These are phyloP conservation scores for Hirsutella rhossiliensis DNA, from an alignment of 2,329 filamentous ascomycete species.

Conservation along the genomic window DNA sequence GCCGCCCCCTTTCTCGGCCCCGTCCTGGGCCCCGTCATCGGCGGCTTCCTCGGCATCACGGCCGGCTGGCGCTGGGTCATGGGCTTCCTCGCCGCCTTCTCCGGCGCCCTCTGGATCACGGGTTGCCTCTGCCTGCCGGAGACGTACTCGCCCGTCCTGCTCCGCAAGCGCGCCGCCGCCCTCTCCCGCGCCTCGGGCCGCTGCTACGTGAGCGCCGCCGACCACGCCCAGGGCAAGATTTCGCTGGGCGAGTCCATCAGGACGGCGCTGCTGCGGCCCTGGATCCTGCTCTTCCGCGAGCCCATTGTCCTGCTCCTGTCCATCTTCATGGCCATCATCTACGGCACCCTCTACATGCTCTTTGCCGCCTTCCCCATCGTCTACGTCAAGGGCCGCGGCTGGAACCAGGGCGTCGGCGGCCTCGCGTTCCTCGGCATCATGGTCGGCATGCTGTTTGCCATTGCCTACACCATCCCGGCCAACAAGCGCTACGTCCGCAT, in stretches of 20 bases:
- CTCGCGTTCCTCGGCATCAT: constrained; percentile 22
- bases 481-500: not conserved
- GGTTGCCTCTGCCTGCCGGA: constrained; percentile 50
- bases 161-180: constrained; percentile 58
- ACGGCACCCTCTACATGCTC: constrained; percentile 66
- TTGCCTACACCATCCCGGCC: not conserved
- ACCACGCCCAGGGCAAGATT: constrained; percentile 64
- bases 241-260: constrained; percentile 45
- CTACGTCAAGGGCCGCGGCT: constrained; percentile 71
- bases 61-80: constrained; percentile 36
- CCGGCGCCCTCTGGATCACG: constrained; percentile 59
- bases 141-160: constrained; percentile 73
- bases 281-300: constrained; percentile 72
- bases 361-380: constrained; percentile 60
- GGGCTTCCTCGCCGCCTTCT: constrained; percentile 23
- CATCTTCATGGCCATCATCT: constrained; percentile 76
- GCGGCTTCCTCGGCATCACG: constrained; percentile 25
- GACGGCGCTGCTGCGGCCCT: constrained; percentile 54
- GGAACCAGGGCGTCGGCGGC: constrained; percentile 59
- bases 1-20: constrained; percentile 50
- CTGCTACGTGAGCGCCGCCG: constrained; percentile 59
- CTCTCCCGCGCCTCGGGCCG: constrained; percentile 59
- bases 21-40: constrained; percentile 35
- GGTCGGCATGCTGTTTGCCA: not conserved
- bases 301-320: constrained; percentile 77